Evolutionary conservation across 352 stramenopile species (phyloP).

Genomic region (Globisporangium orthogonon): DNA sequence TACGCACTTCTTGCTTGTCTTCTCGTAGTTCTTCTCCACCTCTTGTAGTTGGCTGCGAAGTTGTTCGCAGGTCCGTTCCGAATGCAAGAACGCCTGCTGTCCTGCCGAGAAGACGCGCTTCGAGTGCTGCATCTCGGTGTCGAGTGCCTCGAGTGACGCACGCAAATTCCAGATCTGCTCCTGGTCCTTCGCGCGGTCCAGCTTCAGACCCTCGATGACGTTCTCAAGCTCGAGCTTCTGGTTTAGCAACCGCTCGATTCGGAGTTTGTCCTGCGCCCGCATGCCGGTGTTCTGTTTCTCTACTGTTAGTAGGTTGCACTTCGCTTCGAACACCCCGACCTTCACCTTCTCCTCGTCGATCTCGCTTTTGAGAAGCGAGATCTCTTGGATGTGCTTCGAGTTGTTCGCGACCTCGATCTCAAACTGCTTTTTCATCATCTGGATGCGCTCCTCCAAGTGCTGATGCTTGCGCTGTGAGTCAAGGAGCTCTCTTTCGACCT

Average conservation of each 20-base stretch:
- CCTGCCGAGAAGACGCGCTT: slow-evolving; percentile 75
- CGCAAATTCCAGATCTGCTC: slow-evolving; percentile 67
- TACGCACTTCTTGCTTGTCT: slow-evolving; percentile 61
- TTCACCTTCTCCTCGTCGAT: slow-evolving; percentile 62
- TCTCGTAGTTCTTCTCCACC: slow-evolving; percentile 71
- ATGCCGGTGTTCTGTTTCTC: slow-evolving; percentile 78
- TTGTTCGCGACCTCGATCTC: slow-evolving; percentile 46
- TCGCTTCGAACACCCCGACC: slow-evolving; percentile 52
- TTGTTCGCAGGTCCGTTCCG: slow-evolving; percentile 63
- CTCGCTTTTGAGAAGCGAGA: slow-evolving; percentile 25
- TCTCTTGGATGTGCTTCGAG: slow-evolving; percentile 27
- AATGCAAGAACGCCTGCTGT: slow-evolving; percentile 71
- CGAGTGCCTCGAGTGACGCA: slow-evolving; percentile 58
- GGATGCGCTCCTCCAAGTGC: slow-evolving; percentile 36
- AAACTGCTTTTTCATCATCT: slow-evolving; percentile 68
- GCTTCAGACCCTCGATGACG: slow-evolving; percentile 42
- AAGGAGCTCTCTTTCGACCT: slow-evolving; percentile 40
- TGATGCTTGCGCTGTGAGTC: slow-evolving; percentile 40
- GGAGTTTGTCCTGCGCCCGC: slow-evolving; percentile 72
- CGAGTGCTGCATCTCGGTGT: slow-evolving; percentile 69
- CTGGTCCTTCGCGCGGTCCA: slow-evolving; percentile 53
- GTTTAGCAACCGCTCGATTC: slow-evolving; percentile 69
- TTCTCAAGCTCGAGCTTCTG: slow-evolving; percentile 77
- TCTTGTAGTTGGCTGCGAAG: slow-evolving; percentile 59
- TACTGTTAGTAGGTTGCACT: slow-evolving; percentile 50